Percentiles rank a stretch among this genome's conserved stretches.
phyloP scores from a whole-genome alignment of 306 rosid species.

The Medicago ruthenica region DNA sequence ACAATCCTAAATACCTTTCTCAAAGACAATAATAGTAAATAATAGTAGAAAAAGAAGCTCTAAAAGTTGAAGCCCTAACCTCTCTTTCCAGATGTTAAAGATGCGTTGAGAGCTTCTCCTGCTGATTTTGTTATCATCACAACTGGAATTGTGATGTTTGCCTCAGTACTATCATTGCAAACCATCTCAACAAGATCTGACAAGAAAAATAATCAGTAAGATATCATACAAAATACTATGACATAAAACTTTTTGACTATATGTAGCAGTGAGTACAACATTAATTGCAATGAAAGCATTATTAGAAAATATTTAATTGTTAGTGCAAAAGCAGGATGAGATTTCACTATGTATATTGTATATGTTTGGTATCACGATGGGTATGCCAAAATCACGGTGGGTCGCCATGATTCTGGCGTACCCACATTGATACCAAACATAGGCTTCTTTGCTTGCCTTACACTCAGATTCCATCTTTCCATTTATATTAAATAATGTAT shows the following conservation, averaged over 20 bases:
- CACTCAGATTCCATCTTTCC: neutral
- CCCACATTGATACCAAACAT: too few species aligned
- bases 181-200: slow-evolving; percentile 86
- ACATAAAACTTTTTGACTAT: neutral
- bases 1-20: slow-evolving; percentile 23
- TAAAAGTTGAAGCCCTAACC: slow-evolving; percentile 57
- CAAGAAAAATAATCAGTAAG: neutral
- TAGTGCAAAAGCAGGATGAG: slow-evolving; percentile 8
- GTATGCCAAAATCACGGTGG: too few species aligned
- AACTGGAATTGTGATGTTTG: slow-evolving; percentile 76
- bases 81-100: slow-evolving; percentile 60
- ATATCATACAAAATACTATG: slow-evolving; percentile 4
- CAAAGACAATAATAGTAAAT: slow-evolving; percentile 33
- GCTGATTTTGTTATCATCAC: slow-evolving; percentile 77
- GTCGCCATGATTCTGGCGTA: too few species aligned
- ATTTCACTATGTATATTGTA: neutral
- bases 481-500: neutral
- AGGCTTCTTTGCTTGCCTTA: neutral
- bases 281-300: slow-evolving; percentile 20
- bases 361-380: too few species aligned
- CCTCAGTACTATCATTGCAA: slow-evolving; percentile 62
- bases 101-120: slow-evolving; percentile 70
- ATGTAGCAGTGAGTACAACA: neutral
- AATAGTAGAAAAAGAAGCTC: slow-evolving; percentile 29
- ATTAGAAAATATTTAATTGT: neutral